Conservation (phyloP, 345 rosid species). For the Alliaria petiolata region DNA sequence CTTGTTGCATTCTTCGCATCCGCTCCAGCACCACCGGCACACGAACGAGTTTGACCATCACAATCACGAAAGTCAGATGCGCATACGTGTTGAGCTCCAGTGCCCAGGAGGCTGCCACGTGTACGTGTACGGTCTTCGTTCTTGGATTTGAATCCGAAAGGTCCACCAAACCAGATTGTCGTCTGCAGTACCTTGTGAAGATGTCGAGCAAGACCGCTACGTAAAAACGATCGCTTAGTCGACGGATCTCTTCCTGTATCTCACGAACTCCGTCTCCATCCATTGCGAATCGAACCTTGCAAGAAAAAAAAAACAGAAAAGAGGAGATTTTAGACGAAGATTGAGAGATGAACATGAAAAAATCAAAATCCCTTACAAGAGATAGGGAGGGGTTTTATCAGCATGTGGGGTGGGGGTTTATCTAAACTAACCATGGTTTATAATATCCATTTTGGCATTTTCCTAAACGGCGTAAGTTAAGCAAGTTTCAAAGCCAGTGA, state of each 20-base stretch:
- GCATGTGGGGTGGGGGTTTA: no score
- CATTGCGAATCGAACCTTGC: no score
- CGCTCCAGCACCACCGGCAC: not conserved
- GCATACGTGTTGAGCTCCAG: not conserved
- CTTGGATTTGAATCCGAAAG: no score
- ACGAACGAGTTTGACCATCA: not conserved
- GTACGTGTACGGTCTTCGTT: not conserved
- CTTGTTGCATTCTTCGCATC: not conserved
- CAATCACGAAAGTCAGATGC: not conserved
- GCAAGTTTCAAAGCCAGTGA: not conserved
- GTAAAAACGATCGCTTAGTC: not conserved
- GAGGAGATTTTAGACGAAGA: no score
- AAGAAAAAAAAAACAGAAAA: no score
- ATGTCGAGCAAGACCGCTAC: not conserved
- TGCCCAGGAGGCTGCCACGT: not conserved
- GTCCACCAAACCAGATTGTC: not conserved
- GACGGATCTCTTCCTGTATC: not conserved
- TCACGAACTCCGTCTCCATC: not conserved
- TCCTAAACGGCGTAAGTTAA: not conserved
- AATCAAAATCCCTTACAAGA: no score
- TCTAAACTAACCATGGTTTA: not conserved
- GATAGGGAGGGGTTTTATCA: no score
- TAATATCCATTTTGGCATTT: not conserved
- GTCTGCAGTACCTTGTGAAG: not conserved
- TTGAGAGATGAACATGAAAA: no score